A percentile compares a stretch with the other conserved stretches of the same genome.
These are phyloP conservation scores for Calocera viscosa DNA, from an alignment of 768 basidiomycete species.

Conservation along the genomic window DNA sequence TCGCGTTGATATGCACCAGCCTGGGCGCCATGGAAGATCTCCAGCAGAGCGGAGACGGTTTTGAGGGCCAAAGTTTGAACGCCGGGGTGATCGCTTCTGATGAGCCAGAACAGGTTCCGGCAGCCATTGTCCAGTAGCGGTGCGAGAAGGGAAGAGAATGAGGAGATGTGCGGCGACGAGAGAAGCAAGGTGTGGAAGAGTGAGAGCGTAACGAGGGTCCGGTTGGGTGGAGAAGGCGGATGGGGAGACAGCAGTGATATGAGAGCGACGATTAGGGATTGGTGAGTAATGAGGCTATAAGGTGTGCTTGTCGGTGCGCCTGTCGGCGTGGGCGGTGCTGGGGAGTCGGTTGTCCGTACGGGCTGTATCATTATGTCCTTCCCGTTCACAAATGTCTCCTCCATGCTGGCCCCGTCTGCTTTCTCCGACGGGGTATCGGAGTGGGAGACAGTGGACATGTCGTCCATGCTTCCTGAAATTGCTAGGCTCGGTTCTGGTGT, in stretches of 20 bases:
- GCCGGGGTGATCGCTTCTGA: constrained; percentile 71
- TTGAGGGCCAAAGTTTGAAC: constrained; percentile 73
- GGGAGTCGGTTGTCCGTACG: neutral
- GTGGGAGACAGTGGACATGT: neutral
- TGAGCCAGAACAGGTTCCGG: constrained; percentile 94
- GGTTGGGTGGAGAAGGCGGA: constrained; percentile 73
- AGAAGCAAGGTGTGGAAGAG: constrained; percentile 51
- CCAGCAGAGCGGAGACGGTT: constrained; percentile 68
- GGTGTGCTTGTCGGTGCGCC: constrained; percentile 21
- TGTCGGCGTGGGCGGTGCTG: neutral
- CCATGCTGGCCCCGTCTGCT: neutral
- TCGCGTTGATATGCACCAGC: constrained; percentile 53
- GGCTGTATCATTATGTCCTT: neutral
- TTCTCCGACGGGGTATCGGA: neutral
- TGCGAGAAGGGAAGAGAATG: constrained; percentile 62
- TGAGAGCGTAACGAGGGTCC: constrained; percentile 83
- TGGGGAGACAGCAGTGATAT: constrained; percentile 91
- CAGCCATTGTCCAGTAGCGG: constrained; percentile 82
- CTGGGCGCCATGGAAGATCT: neutral
- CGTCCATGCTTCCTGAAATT: neutral
- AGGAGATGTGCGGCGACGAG: constrained; percentile 59
- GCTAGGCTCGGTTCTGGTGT: neutral
- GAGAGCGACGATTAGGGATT: constrained; percentile 86
- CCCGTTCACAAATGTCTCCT: neutral
- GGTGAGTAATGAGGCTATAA: constrained; percentile 85